Base-by-base conservation (phyloP, 345 rosid species). In the Brassica juncea region DNA sequence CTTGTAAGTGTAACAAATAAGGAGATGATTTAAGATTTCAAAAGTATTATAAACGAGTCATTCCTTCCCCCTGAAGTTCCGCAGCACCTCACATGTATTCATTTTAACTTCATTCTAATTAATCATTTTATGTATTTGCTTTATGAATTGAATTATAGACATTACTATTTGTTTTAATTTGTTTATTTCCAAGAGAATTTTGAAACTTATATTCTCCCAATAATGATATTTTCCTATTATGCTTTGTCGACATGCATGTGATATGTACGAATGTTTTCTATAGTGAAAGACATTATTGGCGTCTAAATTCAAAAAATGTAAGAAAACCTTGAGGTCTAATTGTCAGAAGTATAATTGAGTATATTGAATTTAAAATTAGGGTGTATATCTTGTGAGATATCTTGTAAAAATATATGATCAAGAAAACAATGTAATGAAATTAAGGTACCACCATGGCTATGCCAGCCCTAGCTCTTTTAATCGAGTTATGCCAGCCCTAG, bases 61-160 rank as follows among this genome's bases (percentile, higher is more conserved):
- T 79, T 32, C 12, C 70, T 68, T 73, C 32, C 0, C 71, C 70
- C 73, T 5, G 6, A 59, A 73, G 70, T 11, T 79, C 69, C 57
- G 77, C 78, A 79, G 47, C 74, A 73, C 49, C 57, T 79, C 82
- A 79, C 82, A 79, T 79, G 74, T 59, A 44, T 59, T 59, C 47
- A 28, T 31, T 73, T 44, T 58, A 34, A 44, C 73, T 72, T 72
- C 73, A 44, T 64, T 71, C 11, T n/a, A 8, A 5, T 52, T 12
- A 35, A 58, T 79, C 78, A 68, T 73, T 39, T 8, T 73, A 59
- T 30, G 66, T 60, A 34, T 44, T 60, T 32, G 44, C 63, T 73
- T 67, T 60, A 4, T 68, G 12, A 65, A 79, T 65, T 68, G 12
- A 65, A 79, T 65, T 23, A 67, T 49, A 60, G 21, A 32, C 35